Evolutionary conservation across 192 early-diverging fungal genomes (phyloP), one percentile per base, ranked within the genome.

Genomic region (Powellomyces hirtus): DNA sequence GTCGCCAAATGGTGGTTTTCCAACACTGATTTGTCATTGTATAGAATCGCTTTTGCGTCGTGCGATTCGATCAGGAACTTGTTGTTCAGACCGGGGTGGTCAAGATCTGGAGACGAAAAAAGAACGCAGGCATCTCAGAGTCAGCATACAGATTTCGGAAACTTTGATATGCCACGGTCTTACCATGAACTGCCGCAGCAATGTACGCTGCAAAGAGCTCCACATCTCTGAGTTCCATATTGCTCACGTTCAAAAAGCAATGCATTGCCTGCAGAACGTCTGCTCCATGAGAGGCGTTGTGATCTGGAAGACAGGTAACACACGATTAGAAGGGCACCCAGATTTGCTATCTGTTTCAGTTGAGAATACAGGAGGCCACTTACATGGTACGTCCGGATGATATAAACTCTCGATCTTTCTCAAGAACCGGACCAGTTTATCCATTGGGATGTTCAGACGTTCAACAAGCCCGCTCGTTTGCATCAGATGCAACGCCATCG

Each of bases 21-120:
- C 14, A 98, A 82, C 20, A 98, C 92, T 4, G 93, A 91, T 59
- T 84, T 84, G 78, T 98, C 94, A 75, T 96, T 95, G 85, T 95
- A 98, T 13, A 95, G 73, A 52, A 91, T 75, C 27, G 96, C 92
- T 62, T 95, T 82, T 55, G 93, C 92, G 18, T 93, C 89, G 30
- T 75, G 78, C 0, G 89, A 84, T 14, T 89, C 86, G 63, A 94
- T 86, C 83, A 98, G 86, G 68, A 95, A 98, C 63, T 86, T 84
- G 75, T 98, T 98, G 79, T 93, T 96, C 34, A 96, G 90, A 18
- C 96, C 96, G 13, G 94, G 96, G 75, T 98, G 96, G 76, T 81
- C 67, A 59, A 84, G 67, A 45, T 68, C 66, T 68, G 66, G 2
- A 2, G 20, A 31, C 1, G 10, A 1, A 49, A n/a, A n/a, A n/a